A percentile compares a stretch with the other conserved stretches of the same genome.
phyloP scores from a whole-genome alignment of 352 stramenopile species.

The Blastocystis sp. region DNA sequence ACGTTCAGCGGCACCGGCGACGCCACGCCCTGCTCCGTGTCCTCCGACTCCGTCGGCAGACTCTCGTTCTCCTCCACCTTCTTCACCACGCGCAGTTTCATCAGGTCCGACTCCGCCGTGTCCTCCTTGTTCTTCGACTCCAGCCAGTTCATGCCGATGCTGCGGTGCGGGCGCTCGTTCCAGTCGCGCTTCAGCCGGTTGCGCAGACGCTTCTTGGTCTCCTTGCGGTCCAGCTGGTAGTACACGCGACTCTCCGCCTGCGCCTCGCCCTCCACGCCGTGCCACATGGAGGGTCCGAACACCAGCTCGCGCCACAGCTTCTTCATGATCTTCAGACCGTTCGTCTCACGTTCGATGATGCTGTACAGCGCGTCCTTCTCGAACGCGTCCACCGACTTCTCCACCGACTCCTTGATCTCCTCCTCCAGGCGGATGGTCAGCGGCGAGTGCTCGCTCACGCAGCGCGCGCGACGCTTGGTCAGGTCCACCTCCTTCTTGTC shows the following conservation, averaged over 20 bases:
- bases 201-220: constrained; percentile 68
- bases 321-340: constrained; percentile 73
- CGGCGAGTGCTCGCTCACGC: constrained; percentile 25
- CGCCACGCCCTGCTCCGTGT: background rate
- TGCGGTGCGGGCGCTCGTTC: constrained; percentile 64
- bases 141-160: constrained; percentile 26
- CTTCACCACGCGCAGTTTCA: constrained; percentile 37
- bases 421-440: constrained; percentile 14
- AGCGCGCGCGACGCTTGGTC: background rate
- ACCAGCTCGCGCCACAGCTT: constrained; percentile 72
- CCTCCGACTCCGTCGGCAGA: constrained; percentile 28
- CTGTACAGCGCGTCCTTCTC: constrained; percentile 66
- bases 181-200: constrained; percentile 71
- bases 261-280: constrained; percentile 42
- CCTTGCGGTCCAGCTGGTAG: constrained; percentile 68
- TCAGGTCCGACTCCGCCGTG: background rate
- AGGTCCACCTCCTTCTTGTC: constrained; percentile 31
- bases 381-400: constrained; percentile 24
- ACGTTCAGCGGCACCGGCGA: constrained; percentile 33
- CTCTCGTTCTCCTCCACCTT: constrained; percentile 25
- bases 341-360: constrained; percentile 72
- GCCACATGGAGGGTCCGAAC: constrained; percentile 70
- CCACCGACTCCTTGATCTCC: constrained; percentile 32
- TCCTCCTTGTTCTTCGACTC: constrained; percentile 10
- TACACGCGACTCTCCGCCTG: constrained; percentile 51